Evolutionary conservation across 352 stramenopile genomes (phyloP).

Genomic region (Globisporangium echinulatum): DNA sequence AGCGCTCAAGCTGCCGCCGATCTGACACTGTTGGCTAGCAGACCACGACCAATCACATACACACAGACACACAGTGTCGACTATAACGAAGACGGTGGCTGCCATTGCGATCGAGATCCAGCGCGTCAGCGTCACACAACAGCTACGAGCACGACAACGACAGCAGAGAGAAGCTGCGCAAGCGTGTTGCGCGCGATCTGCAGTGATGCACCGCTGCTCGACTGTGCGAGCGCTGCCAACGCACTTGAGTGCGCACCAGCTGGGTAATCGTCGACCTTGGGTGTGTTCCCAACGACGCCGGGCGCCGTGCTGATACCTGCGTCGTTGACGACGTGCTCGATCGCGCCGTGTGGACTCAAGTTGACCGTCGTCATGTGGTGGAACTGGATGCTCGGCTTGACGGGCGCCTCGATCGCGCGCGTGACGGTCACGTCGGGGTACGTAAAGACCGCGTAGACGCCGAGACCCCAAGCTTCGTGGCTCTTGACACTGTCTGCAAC

Average conservation of each 20-base stretch:
- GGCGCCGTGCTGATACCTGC: neutral
- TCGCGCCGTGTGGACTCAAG: neutral
- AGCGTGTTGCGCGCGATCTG: too few relatives aligned
- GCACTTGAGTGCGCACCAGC: too few relatives aligned
- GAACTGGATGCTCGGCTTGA: neutral
- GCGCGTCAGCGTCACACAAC: too few relatives aligned
- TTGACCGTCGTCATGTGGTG: neutral
- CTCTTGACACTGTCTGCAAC: neutral
- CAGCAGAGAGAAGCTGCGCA: too few relatives aligned
- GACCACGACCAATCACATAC: too few relatives aligned
- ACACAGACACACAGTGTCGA: too few relatives aligned
- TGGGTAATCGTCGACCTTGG: neutral
- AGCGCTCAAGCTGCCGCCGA: constrained; percentile 15
- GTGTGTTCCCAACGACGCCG: neutral
- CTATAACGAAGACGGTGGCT: too few relatives aligned
- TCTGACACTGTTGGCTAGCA: too few relatives aligned
- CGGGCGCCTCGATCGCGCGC: neutral
- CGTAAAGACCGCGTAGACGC: neutral
- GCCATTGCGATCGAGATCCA: too few relatives aligned
- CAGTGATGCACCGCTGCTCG: too few relatives aligned
- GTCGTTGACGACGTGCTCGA: neutral
- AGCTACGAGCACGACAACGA: too few relatives aligned
- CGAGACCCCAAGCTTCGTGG: neutral
- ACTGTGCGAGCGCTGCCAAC: too few relatives aligned
- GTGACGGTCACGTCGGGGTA: neutral